Base-by-base conservation (phyloP, 352 stramenopile genomes). In the Globisporangium echinulatum region DNA sequence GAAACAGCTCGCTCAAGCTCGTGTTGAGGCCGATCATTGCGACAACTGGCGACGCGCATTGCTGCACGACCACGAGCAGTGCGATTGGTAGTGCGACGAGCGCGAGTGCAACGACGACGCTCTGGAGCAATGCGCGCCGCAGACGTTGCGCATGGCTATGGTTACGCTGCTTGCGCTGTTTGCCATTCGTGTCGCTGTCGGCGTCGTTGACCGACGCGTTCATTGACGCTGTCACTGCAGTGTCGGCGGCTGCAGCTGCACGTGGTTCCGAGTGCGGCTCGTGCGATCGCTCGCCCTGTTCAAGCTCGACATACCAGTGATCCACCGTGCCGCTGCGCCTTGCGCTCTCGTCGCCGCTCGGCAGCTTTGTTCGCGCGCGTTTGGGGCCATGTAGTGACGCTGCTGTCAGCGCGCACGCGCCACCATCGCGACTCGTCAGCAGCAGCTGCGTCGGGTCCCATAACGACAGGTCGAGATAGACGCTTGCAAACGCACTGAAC, bases 1-100 rank as follows among this genome's bases (percentile, higher is more conserved):
- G 64, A 49, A 82, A 77, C 0, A 78, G 49, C 36, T 79, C 72
- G 44, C 74, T 85, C n/a, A 80, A 40, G 11, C 65, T 67, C 36
- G 71, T 61, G 48, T 85, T 82, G 14, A 82, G 56, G 5, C 54
- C 75, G 17, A 75, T 66, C 10, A 67, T 65, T 0, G 70, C 68
- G 36, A 85, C 61, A 0, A 72, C 59, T 11, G 40, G 40, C 10
- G 40, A 10, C 7, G 10, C 40, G 40, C 40, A 44, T 11, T 44
- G 40, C 40, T 44, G 43, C 8, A 48, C 43, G 11, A 48, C 5
- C 9, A 48, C 43, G 14, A 48, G 43, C 43, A 48, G 43, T 11
- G 14, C 43, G 8, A 48, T 5, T 0, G 43, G 43, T 11, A 48
- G 4, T 6, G 14, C 43, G 8, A 48, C 43, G 9, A 48, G 43